Percentiles rank a stretch among this genome's conserved stretches.
Conservation (phyloP, 352 stramenopile genomes). For the Globisporangium splendens region DNA sequence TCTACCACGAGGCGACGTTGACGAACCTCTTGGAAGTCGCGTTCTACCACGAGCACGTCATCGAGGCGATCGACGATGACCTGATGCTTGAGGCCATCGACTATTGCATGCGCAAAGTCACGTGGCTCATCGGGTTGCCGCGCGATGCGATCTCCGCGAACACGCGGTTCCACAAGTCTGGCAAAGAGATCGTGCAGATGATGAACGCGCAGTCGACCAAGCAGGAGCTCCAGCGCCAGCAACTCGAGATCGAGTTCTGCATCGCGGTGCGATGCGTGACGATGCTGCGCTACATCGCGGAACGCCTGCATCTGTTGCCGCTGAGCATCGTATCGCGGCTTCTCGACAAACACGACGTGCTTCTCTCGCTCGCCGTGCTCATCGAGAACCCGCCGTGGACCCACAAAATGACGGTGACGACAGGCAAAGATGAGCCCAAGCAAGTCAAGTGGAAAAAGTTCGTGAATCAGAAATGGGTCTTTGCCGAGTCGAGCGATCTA, state of each 20-base stretch:
- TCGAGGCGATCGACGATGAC: slow-evolving; percentile 87
- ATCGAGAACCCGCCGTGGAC: slow-evolving; percentile 97
- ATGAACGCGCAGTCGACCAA: slow-evolving; percentile 47
- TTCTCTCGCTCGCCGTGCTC: slow-evolving; percentile 89
- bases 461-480: slow-evolving; percentile 89
- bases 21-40: slow-evolving; percentile 88
- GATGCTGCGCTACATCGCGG: slow-evolving; percentile 87
- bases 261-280: slow-evolving; percentile 85
- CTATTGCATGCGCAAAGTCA: slow-evolving; percentile 90
- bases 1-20: slow-evolving; percentile 90
- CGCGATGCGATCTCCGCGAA: slow-evolving; percentile 46
- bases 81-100: slow-evolving; percentile 92
- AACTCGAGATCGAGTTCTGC: slow-evolving; percentile 85
- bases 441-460: slow-evolving; percentile 90
- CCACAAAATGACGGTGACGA: slow-evolving; percentile 45
- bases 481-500: slow-evolving; percentile 84
- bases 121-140: slow-evolving; percentile 70
- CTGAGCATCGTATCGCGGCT: slow-evolving; percentile 88
- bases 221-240: slow-evolving; percentile 66
- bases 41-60: slow-evolving; percentile 87
- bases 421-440: slow-evolving; percentile 13
- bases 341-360: slow-evolving; percentile 95
- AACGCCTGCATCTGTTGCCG: slow-evolving; percentile 86
- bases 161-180: slow-evolving; percentile 73
- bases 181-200: slow-evolving; percentile 66